Conservation (phyloP, 2,329 filamentous ascomycete genomes). For the Aspergillus novofumigatus region DNA sequence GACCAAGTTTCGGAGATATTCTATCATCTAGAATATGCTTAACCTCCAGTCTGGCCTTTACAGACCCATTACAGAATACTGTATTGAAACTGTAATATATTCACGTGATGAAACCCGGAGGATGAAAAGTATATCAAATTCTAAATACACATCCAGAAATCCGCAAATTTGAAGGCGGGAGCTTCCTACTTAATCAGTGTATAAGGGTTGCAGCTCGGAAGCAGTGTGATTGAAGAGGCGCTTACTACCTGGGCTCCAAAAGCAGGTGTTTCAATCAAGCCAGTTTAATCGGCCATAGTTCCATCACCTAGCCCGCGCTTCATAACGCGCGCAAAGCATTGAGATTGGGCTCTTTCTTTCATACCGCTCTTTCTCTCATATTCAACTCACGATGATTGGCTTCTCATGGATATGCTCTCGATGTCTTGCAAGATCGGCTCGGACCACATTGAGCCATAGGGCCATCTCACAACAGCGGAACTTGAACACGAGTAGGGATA, state of each 20-base stretch:
- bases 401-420: conserved; percentile 45
- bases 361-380: neutral
- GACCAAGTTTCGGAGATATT: neutral
- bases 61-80: conserved; percentile 12
- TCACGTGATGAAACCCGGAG: conserved; percentile 1
- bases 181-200: neutral
- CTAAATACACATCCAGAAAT: neutral
- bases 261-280: neutral
- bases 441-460: conserved; percentile 26
- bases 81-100: conserved; percentile 3
- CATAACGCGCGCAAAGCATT: neutral
- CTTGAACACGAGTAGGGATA: conserved; percentile 27
- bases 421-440: conserved; percentile 41
- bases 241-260: neutral
- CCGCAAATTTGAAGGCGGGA: neutral
- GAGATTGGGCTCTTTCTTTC: neutral
- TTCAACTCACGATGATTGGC: conserved; percentile 31
- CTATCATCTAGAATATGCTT: neutral
- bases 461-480: conserved; percentile 19
- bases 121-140: neutral
- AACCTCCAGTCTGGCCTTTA: conserved; percentile 36
- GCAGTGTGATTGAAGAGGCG: neutral
- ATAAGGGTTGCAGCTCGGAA: neutral
- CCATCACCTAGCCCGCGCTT: neutral
- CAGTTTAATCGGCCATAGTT: neutral